A percentile compares a stretch with the other conserved stretches of the same genome.
These are phyloP conservation scores for Kluyveromyces sp. DNA, from an alignment of 1,139 yeast genomes.

Conservation along the genomic window DNA sequence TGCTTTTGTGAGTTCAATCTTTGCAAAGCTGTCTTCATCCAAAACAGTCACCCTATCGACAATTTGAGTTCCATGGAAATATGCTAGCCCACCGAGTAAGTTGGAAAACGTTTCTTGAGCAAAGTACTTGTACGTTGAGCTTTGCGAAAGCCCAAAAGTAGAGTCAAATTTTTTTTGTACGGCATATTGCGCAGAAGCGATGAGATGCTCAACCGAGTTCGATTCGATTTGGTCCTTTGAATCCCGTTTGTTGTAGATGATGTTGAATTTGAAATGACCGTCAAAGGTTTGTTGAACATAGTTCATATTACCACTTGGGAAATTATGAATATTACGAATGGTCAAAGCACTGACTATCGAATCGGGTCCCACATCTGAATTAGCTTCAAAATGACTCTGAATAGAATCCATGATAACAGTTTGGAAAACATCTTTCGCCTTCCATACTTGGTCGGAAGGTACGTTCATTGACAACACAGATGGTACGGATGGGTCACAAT, in stretches of 20 bases:
- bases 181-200: constrained; percentile 34
- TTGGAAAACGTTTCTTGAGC: constrained; percentile 78
- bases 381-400: constrained; percentile 38
- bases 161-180: constrained; percentile 52
- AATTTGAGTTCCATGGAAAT: constrained; percentile 78
- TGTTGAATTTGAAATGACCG: constrained; percentile 73
- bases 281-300: constrained; percentile 63
- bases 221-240: constrained; percentile 38
- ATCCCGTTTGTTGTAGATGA: constrained; percentile 47
- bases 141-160: constrained; percentile 43
- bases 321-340: constrained; percentile 52
- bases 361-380: constrained; percentile 32
- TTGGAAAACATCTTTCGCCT: constrained; percentile 67
- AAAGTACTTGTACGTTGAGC: constrained; percentile 44
- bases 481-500: constrained; percentile 46
- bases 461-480: constrained; percentile 65
- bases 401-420: constrained; percentile 66
- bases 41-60: constrained; percentile 68
- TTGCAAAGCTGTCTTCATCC: constrained; percentile 59
- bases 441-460: constrained; percentile 73
- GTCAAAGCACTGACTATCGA: constrained; percentile 38
- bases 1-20: constrained; percentile 45
- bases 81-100: constrained; percentile 82
- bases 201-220: constrained; percentile 33
- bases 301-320: constrained; percentile 67